Evolutionary conservation across 306 rosid genomes (phyloP), one percentile per base, ranked within the genome.

Genomic region (Chamaecrista fasciculata): DNA sequence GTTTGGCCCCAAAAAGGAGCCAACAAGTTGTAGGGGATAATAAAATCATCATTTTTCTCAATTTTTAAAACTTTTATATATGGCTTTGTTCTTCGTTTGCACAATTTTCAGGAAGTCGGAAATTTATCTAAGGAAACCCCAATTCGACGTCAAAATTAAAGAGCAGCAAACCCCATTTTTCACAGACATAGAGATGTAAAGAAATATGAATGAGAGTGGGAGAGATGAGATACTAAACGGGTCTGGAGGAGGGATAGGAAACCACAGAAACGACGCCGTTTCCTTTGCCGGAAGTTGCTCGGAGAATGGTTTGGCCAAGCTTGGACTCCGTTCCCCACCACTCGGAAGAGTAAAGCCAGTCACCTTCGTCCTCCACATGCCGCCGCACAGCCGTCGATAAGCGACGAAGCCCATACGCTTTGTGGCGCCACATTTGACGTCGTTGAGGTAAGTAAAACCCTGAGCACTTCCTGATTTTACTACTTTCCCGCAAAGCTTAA

Each of bases 321-420:
- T 82, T 80, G 16, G 70, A 79, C 3, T 71, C 74, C 33, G 83
- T 24, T 29, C 93, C 96, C 96, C 98, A 90, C 98, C 98, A 94
- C 71, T 94, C 98, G 1, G 96, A 81, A 5, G 97, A 79, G 80
- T 86, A 94, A 8, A 75, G 84, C 98, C 98, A 94, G 80, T 90
- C 91, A 1, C 97, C 98, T 48, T 90, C 97, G 77, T 90, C 98
- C 67, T 73, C 87, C 11, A 66, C 33, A 53, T 76, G 82, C 11
- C 82, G 87, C 66, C 89, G 84, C 43, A 53, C 72, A 12, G 75
- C 70, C 12, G 87, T 81, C n/a, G 98, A 82, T 31, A 88, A 74
- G 36, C 88, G 85, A 66, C 96, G 94, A 71, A 83, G 43, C 73
- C 60, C 53, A 18, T n/a, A 18, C 18, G 46, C 9, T 33, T 34